Evolutionary conservation across 805 yeast species (phyloP).

Genomic region (Hagleromyces aurorensis): DNA sequence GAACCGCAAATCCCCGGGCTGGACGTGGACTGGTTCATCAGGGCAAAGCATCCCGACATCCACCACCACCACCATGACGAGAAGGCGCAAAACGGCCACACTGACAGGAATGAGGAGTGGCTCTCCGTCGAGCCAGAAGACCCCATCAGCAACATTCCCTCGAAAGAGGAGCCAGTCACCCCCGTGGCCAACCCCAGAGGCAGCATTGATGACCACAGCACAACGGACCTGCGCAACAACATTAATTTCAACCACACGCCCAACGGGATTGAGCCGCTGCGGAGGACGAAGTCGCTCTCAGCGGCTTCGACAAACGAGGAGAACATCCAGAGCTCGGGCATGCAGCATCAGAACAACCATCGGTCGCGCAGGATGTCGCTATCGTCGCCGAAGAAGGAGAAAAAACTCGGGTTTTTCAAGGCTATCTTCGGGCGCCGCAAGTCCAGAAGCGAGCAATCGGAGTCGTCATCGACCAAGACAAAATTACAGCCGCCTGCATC

Average conservation of each 20-base stretch:
- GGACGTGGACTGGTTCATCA: conserved; percentile 28
- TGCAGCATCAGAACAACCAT: no score
- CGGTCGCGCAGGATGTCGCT: no score
- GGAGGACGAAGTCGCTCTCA: conserved; percentile 31
- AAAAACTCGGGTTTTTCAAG: conserved; percentile 31
- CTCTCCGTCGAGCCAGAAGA: conserved; percentile 8
- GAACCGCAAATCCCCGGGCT: conserved; percentile 17
- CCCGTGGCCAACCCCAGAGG: background rate
- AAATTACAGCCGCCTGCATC: conserved; percentile 1
- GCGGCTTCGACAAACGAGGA: conserved; percentile 9
- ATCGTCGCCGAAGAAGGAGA: conserved; percentile 19
- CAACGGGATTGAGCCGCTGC: conserved; percentile 8
- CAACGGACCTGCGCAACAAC: no score
- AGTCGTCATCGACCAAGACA: conserved; percentile 1
- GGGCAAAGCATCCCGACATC: conserved; percentile 11
- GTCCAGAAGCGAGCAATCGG: background rate
- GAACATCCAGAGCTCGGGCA: no score
- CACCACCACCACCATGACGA: conserved; percentile 1
- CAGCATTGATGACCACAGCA: background rate
- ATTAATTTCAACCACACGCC: no score
- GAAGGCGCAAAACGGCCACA: conserved; percentile 2
- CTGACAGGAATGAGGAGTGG: conserved; percentile 1
- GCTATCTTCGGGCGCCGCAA: conserved; percentile 30
- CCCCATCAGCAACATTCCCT: conserved; percentile 4
- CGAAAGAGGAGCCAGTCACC: background rate